Evolutionary conservation across 176 grass and related monocot genomes (phyloP).

Genomic region (Canna indica): DNA sequence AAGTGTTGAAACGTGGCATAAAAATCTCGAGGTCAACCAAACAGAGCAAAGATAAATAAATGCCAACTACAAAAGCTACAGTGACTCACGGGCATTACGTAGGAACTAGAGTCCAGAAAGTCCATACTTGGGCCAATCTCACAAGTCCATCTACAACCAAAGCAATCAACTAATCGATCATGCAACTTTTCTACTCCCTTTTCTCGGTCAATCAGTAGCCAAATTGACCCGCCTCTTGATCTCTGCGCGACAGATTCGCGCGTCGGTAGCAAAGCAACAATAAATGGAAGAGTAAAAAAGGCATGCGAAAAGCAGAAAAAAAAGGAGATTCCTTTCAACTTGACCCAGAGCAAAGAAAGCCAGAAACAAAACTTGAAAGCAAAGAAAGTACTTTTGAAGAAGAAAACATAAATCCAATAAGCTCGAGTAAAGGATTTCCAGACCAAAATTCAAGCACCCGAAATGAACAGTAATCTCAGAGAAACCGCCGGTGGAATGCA

Average conservation of each 20-base stretch:
- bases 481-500: neutral
- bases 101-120: constrained; percentile 13
- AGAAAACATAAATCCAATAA: neutral
- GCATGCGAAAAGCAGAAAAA: neutral
- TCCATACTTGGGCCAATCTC: constrained; percentile 21
- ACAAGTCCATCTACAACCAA: constrained; percentile 4
- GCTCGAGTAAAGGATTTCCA: neutral
- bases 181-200: neutral
- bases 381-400: neutral
- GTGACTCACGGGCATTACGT: constrained; percentile 38
- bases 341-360: neutral
- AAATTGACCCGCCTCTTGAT: neutral
- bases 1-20: neutral
- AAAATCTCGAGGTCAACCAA: constrained; percentile 8
- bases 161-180: neutral
- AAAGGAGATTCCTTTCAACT: neutral
- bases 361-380: neutral
- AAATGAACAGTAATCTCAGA: neutral
- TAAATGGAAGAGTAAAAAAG: neutral
- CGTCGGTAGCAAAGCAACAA: neutral
- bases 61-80: constrained; percentile 29
- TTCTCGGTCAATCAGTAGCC: neutral
- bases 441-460: neutral
- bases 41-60: constrained; percentile 16
- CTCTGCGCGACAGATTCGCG: neutral